Conservation (phyloP, 106 monocot species). For the Apostasia shenzhenica region DNA sequence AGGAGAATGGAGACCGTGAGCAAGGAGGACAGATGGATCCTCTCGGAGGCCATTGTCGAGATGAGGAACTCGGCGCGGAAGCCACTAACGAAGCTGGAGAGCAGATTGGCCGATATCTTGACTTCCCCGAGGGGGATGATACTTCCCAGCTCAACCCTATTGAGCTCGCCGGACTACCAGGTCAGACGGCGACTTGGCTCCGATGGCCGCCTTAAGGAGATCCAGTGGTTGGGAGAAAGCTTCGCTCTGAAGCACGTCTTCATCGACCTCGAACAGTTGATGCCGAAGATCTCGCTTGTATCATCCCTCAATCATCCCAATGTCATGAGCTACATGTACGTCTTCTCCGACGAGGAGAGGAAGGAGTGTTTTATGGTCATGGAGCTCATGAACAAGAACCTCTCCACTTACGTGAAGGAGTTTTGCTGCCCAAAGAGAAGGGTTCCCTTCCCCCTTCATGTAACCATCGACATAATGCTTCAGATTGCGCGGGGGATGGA, state of each 20-base stretch:
- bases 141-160: slow-evolving; percentile 32
- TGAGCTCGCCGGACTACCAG: slow-evolving; percentile 41
- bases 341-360: slow-evolving; percentile 67
- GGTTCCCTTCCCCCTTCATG: slow-evolving; percentile 40
- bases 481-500: slow-evolving; percentile 82
- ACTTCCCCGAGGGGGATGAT: slow-evolving; percentile 33
- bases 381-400: slow-evolving; percentile 67
- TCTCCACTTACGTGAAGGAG: slow-evolving; percentile 50
- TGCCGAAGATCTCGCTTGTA: slow-evolving; percentile 29
- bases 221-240: slow-evolving; percentile 75
- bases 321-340: slow-evolving; percentile 38
- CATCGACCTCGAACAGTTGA: slow-evolving; percentile 36
- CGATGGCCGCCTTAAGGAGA: slow-evolving; percentile 47
- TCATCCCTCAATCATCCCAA: slow-evolving; percentile 66
- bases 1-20: slow-evolving; percentile 20
- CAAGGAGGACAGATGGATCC: slow-evolving; percentile 54
- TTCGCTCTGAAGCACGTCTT: slow-evolving; percentile 59
- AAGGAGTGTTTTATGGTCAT: slow-evolving; percentile 59
- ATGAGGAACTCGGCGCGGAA: slow-evolving; percentile 18
- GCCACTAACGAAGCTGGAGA: slow-evolving; percentile 32
- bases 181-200: slow-evolving; percentile 40
- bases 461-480: slow-evolving; percentile 51
- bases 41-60: slow-evolving; percentile 31
- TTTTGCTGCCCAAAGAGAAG: slow-evolving; percentile 25
- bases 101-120: slow-evolving; percentile 39